Conservation (phyloP, 768 basidiomycete species). For the Amanita brunnescens region DNA sequence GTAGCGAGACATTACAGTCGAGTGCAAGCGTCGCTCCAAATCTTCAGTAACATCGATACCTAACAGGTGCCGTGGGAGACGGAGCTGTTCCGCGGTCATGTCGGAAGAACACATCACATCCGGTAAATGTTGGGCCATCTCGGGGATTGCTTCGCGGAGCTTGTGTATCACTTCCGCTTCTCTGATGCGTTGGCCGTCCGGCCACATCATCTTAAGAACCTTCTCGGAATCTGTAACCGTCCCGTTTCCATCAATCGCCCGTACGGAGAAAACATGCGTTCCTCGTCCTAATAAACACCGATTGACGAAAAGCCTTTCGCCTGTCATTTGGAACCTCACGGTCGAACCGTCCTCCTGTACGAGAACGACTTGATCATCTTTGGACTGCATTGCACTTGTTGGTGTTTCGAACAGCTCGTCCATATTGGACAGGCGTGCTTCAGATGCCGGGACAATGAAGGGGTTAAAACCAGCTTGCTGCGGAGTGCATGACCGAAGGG, state of each 20-base stretch:
- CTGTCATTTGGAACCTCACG: background rate
- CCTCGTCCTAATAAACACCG: conserved; percentile 14
- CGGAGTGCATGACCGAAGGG: conserved; percentile 6
- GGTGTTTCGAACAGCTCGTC: background rate
- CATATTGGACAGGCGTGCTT: background rate
- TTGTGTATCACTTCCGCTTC: conserved; percentile 9
- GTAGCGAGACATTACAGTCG: conserved; percentile 14
- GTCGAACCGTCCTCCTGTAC: background rate
- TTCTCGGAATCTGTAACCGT: background rate
- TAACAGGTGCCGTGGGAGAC: conserved; percentile 8
- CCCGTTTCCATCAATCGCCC: background rate
- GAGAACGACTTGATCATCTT: background rate
- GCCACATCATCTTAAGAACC: conserved; percentile 15
- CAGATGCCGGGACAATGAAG: conserved; percentile 6
- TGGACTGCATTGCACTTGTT: background rate
- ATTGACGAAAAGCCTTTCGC: conserved; percentile 5
- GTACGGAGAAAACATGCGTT: conserved; percentile 11
- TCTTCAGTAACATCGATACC: background rate
- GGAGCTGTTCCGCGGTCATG: conserved; percentile 4
- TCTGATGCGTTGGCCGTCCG: background rate
- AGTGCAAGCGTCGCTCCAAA: conserved; percentile 11
- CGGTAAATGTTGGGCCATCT: conserved; percentile 11
- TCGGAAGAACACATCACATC: background rate
- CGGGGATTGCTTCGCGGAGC: conserved; percentile 6
- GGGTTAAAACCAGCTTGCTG: conserved; percentile 12